Conservation (phyloP, 768 basidiomycete species). For the Kwoniella mangroviensis region DNA sequence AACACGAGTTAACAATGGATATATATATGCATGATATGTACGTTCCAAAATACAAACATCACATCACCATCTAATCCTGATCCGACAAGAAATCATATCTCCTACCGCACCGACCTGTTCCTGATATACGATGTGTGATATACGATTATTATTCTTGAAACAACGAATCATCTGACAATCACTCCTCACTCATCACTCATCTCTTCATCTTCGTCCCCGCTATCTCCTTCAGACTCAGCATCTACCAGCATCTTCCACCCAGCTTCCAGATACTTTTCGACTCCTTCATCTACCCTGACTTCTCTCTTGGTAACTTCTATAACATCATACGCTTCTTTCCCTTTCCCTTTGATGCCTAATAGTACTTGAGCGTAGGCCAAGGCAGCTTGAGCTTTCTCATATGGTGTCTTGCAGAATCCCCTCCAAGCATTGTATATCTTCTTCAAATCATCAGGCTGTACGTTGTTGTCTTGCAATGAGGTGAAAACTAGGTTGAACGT, state of each 20-base stretch:
- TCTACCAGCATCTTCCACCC: conserved; percentile 27
- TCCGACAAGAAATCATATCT: neutral
- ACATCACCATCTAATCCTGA: neutral
- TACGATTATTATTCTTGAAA: neutral
- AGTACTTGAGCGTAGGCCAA: conserved; percentile 30
- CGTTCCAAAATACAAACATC: neutral
- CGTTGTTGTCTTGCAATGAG: conserved; percentile 5
- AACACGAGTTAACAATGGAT: neutral
- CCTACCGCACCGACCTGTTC: neutral
- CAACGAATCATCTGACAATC: conserved; percentile 11
- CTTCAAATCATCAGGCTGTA: conserved; percentile 14
- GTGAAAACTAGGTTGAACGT: conserved; percentile 34
- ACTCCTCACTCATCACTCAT: conserved; percentile 20
- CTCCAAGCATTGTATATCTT: conserved; percentile 40
- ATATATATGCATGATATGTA: conserved; percentile 18
- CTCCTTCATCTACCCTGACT: conserved; percentile 24
- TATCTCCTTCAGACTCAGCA: conserved; percentile 16
- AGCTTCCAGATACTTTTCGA: conserved; percentile 11
- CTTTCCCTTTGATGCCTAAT: conserved; percentile 32
- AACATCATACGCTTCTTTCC: conserved; percentile 32
- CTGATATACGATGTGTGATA: too few relatives aligned
- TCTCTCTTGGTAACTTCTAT: conserved; percentile 31
- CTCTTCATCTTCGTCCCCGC: conserved; percentile 13
- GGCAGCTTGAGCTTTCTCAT: conserved; percentile 35
- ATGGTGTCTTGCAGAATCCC: conserved; percentile 14